These are phyloP conservation scores for Xanthoparmelia taractica DNA, from an alignment of 495 filamentous ascomycete species.

Conservation along the genomic window DNA sequence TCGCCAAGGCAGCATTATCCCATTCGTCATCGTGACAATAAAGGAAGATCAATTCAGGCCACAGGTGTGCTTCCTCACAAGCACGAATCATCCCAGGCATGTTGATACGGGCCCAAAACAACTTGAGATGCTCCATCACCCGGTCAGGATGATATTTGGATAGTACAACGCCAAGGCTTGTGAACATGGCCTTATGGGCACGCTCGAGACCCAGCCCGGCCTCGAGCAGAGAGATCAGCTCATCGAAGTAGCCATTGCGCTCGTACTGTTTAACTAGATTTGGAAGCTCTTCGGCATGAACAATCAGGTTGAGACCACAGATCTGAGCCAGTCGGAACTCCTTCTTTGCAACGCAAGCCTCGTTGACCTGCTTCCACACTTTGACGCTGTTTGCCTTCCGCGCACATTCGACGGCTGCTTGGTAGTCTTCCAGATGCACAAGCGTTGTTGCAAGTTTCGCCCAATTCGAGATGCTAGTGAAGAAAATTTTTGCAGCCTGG, in stretches of 20 bases:
- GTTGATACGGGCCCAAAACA: slow-evolving; percentile 99
- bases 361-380: slow-evolving; percentile 99
- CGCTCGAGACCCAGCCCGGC: slow-evolving; percentile 92
- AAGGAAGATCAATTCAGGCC: slow-evolving; percentile 97
- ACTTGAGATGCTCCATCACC: slow-evolving; percentile 96
- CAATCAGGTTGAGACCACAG: slow-evolving; percentile 96
- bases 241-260: slow-evolving; percentile 94
- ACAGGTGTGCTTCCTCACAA: slow-evolving; percentile 90
- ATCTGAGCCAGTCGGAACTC: slow-evolving; percentile 99
- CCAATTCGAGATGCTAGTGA: slow-evolving; percentile 97
- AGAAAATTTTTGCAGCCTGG: slow-evolving; percentile 98
- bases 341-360: slow-evolving; percentile 94
- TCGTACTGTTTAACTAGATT: slow-evolving; percentile 95
- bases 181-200: slow-evolving; percentile 93
- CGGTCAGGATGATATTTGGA: slow-evolving; percentile 95
- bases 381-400: slow-evolving; percentile 99
- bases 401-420: slow-evolving; percentile 95
- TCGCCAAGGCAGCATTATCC: slow-evolving; percentile 95
- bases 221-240: slow-evolving; percentile 90
- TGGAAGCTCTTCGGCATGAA: slow-evolving; percentile 93
- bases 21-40: slow-evolving; percentile 99
- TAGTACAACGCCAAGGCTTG: slow-evolving; percentile 86
- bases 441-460: slow-evolving; percentile 95
- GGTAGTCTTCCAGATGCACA: slow-evolving; percentile 93
- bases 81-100: slow-evolving; percentile 96